Percentiles rank a stretch among this genome's conserved stretches.
Conservation (phyloP, 306 rosid genomes). For the Carpinus viminea region DNA sequence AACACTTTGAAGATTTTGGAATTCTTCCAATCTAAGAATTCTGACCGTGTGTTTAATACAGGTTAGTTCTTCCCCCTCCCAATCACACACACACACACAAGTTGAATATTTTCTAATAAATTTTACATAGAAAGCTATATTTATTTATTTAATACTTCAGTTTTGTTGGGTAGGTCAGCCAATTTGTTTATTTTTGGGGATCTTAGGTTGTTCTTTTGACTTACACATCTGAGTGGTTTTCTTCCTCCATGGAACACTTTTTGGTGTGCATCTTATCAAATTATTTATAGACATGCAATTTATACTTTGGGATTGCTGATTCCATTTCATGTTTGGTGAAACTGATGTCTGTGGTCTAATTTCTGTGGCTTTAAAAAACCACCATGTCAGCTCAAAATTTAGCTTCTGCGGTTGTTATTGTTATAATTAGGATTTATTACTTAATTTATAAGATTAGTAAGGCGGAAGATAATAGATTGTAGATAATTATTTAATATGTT, state of each 20-base stretch:
- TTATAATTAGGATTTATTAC: neutral
- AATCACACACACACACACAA: neutral
- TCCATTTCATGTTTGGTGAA: neutral
- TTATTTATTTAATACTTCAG: neutral
- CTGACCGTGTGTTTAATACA: constrained; percentile 84
- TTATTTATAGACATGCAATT: neutral
- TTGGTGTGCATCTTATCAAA: neutral
- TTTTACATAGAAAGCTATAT: neutral
- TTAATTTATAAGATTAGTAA: neutral
- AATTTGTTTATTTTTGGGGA: neutral
- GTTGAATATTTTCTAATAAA: neutral
- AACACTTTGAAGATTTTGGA: constrained; percentile 55
- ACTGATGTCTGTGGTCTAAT: neutral
- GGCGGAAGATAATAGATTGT: neutral
- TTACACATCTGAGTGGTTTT: neutral
- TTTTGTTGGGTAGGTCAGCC: neutral
- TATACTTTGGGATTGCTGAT: neutral
- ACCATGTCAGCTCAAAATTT: neutral
- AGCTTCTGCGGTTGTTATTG: neutral
- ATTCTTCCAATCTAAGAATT: constrained; percentile 75
- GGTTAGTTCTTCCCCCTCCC: constrained; percentile 42
- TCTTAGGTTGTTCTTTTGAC: neutral
- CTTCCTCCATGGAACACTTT: neutral
- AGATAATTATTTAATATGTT: neutral
- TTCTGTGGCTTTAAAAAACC: neutral